Conservation (phyloP, 2,329 filamentous ascomycete species). For the Ambrosiella xylebori region DNA sequence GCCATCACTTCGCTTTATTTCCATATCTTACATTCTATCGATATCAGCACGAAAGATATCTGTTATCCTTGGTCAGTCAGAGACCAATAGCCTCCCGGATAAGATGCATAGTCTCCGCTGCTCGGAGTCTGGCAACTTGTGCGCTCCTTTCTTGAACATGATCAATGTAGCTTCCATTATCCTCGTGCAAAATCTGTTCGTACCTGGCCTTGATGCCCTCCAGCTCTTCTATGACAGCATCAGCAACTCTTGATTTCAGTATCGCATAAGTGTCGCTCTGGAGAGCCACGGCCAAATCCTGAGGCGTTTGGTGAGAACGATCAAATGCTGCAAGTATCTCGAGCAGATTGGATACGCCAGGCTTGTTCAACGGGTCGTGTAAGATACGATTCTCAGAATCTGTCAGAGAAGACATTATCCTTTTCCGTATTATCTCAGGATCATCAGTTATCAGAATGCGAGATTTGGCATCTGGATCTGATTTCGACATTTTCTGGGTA, state of each 20-base stretch:
- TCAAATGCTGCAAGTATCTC: constrained; percentile 61
- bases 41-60: neutral
- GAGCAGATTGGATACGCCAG: constrained; percentile 76
- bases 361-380: constrained; percentile 53
- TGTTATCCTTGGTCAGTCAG: constrained; percentile 13
- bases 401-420: constrained; percentile 59
- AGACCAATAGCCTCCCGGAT: constrained; percentile 36
- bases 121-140: constrained; percentile 42
- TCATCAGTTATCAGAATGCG: constrained; percentile 70
- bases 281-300: constrained; percentile 25
- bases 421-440: constrained; percentile 43
- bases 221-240: constrained; percentile 36
- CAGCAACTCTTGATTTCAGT: constrained; percentile 37
- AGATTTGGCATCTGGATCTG: constrained; percentile 50
- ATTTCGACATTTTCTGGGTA: constrained; percentile 85
- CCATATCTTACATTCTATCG: no score
- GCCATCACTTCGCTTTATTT: no score
- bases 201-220: constrained; percentile 39
- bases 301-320: constrained; percentile 22
- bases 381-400: constrained; percentile 51
- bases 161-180: constrained; percentile 36
- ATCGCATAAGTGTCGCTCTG: constrained; percentile 22
- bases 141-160: constrained; percentile 41
- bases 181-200: constrained; percentile 28
- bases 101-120: constrained; percentile 37